These are phyloP conservation scores for Schwanniomyces etchellsii DNA, from an alignment of 1,139 yeast species.

Conservation along the genomic window DNA sequence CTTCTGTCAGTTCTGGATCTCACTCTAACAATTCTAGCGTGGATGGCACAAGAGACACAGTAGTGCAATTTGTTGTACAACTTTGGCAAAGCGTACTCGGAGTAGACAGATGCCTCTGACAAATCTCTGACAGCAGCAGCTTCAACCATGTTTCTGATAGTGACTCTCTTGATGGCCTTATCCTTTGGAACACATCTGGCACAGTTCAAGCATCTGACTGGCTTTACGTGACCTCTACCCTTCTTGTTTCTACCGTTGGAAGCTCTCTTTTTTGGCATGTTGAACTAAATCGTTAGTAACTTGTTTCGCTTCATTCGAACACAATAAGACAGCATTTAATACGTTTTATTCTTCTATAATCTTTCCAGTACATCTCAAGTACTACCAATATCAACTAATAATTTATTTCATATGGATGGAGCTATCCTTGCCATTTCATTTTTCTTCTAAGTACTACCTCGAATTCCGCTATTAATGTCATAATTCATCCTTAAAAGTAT, in stretches of 20 bases:
- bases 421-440: too few species aligned
- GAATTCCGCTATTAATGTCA: not conserved
- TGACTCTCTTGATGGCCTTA: slow-evolving; percentile 99
- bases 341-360: slow-evolving; percentile 2
- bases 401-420: too few species aligned
- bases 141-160: slow-evolving; percentile 99
- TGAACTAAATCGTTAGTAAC: slow-evolving; percentile 30
- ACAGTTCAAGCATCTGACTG: slow-evolving; percentile 99
- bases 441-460: too few species aligned
- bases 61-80: slow-evolving; percentile 99
- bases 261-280: slow-evolving; percentile 99
- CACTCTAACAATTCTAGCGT: slow-evolving; percentile 99
- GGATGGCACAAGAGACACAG: slow-evolving; percentile 99
- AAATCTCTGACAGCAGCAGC: slow-evolving; percentile 99
- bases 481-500: not conserved
- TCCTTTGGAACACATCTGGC: slow-evolving; percentile 99
- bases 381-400: too few species aligned
- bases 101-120: slow-evolving; percentile 98
- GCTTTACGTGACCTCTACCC: slow-evolving; percentile 99
- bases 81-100: slow-evolving; percentile 99
- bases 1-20: slow-evolving; percentile 99
- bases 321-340: slow-evolving; percentile 1
- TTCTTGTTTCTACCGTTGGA: slow-evolving; percentile 99
- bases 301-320: not conserved
- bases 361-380: too few species aligned